Base-by-base conservation (phyloP, 2,329 filamentous ascomycete species). In the Alternaria ventricosa region DNA sequence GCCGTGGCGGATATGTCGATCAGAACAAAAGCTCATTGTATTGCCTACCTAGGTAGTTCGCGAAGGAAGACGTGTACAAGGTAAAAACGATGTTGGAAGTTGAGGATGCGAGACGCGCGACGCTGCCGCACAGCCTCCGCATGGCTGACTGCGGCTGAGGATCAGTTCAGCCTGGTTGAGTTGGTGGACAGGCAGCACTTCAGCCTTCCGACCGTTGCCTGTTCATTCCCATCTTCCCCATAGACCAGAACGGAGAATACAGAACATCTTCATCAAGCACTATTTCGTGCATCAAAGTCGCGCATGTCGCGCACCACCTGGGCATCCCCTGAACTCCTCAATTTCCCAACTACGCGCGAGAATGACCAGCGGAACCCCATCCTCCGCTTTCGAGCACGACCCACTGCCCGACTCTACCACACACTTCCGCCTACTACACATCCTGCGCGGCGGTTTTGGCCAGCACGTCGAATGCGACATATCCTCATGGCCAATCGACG, bases 381-480 rank as follows among this genome's bases (percentile, higher is more conserved):
- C 10, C 18, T 41, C 47, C 47, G 33, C 47, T 11, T 59, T 59
- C 11, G 20, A 53, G 20, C 57, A 59, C 57, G 47, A 59, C 46
- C 47, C 57, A 36, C 47, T 59, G 36, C 49, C 27, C 36, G 57
- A 46, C 27, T 50, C 43, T 7, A 22, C 41, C 0, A 54, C 57
- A 12, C 41, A 55, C 11, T 60, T 60, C 41, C 57, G 49, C 11
- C 41, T 60, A 27, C 27, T 60, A 11, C 22, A n/a, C 41, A 60
- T 59, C 5, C 33, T 45, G 11, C 15, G 41, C 6, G 41, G 57
- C 5, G 27, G 46, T 2, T 54, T 54, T 8, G 57, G 49, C 5
- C 57, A 54, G 13, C 57, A 54, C 8, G 41, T 59, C 20, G 57
- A 54, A 33, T 59, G 57, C 15, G 41, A 59, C 2, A 46, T 59